phyloP scores from a whole-genome alignment of 352 stramenopile genomes.

The Globisporangium parvum region DNA sequence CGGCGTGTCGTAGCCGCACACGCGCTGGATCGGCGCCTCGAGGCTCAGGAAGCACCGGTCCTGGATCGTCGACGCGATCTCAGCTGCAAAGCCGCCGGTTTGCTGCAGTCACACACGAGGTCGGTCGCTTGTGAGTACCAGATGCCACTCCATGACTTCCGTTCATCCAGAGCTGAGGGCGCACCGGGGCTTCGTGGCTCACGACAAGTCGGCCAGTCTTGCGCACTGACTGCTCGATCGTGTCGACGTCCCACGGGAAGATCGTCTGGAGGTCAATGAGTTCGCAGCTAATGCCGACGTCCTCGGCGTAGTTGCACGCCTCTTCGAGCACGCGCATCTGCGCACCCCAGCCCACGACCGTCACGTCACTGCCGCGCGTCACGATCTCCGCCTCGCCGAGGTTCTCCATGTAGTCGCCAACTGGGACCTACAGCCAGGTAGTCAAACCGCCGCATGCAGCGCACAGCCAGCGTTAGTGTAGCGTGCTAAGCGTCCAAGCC shows the following conservation, averaged over 20 bases:
- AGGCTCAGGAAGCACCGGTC: slow-evolving; percentile 94
- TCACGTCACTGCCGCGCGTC: slow-evolving; percentile 89
- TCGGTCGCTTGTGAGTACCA: not conserved
- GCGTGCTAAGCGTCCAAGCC: not conserved
- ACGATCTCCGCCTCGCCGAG: slow-evolving; percentile 95
- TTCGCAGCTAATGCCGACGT: slow-evolving; percentile 94
- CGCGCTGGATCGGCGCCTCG: slow-evolving; percentile 93
- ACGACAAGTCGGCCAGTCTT: slow-evolving; percentile 97
- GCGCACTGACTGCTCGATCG: slow-evolving; percentile 92
- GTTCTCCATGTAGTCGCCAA: slow-evolving; percentile 93
- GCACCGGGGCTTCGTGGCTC: slow-evolving; percentile 94
- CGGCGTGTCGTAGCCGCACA: slow-evolving; percentile 95
- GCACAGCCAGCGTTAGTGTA: not conserved
- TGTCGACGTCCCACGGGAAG: slow-evolving; percentile 95
- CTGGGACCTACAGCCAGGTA: slow-evolving; percentile 57
- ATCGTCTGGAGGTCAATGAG: slow-evolving; percentile 98
- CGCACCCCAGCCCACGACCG: slow-evolving; percentile 93
- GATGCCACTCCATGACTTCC: no score
- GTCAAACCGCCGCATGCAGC: slow-evolving; percentile 3
- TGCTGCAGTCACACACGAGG: slow-evolving; percentile 27
- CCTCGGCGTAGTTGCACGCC: slow-evolving; percentile 82
- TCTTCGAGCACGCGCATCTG: slow-evolving; percentile 85
- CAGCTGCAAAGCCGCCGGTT: slow-evolving; percentile 93
- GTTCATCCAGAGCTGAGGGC: slow-evolving; percentile 18
- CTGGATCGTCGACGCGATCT: slow-evolving; percentile 93